A percentile compares a stretch with the other conserved stretches of the same genome.
Conservation (phyloP, 768 basidiomycete genomes). For the Kwoniella heveanensis region DNA sequence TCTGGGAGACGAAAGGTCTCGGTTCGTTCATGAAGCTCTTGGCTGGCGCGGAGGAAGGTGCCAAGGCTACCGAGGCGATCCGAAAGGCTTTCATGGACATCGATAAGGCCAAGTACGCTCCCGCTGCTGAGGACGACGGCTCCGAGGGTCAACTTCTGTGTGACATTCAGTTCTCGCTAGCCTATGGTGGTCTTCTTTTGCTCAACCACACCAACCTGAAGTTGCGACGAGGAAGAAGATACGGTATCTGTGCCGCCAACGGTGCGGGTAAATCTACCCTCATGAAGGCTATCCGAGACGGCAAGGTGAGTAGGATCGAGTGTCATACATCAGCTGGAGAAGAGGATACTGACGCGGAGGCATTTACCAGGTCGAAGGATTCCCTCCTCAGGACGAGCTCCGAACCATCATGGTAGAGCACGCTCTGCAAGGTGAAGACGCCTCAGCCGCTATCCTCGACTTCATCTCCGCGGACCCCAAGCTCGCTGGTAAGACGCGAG, state of each 20-base stretch:
- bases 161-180: slow-evolving; percentile 90
- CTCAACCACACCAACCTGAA: slow-evolving; percentile 91
- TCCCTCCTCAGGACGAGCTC: slow-evolving; percentile 82
- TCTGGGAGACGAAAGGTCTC: slow-evolving; percentile 64
- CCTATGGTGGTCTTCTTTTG: slow-evolving; percentile 90
- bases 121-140: slow-evolving; percentile 58
- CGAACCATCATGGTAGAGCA: slow-evolving; percentile 97
- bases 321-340: not conserved
- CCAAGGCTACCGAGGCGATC: slow-evolving; percentile 58
- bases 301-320: slow-evolving; percentile 64
- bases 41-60: slow-evolving; percentile 57
- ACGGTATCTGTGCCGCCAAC: slow-evolving; percentile 95
- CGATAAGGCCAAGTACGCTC: slow-evolving; percentile 70
- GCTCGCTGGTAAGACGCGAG: slow-evolving; percentile 65
- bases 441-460: slow-evolving; percentile 75
- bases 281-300: slow-evolving; percentile 90
- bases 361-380: slow-evolving; percentile 68
- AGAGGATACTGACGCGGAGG: not conserved
- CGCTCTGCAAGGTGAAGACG: slow-evolving; percentile 90
- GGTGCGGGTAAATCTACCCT: slow-evolving; percentile 95
- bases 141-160: slow-evolving; percentile 85
- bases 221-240: slow-evolving; percentile 84
- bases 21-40: slow-evolving; percentile 73
- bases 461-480: slow-evolving; percentile 84
- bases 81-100: slow-evolving; percentile 74